Evolutionary conservation across 2,329 filamentous ascomycete species (phyloP), one percentile per base, ranked within the genome.

Genomic region (Pseudogymnoascus sp.): DNA sequence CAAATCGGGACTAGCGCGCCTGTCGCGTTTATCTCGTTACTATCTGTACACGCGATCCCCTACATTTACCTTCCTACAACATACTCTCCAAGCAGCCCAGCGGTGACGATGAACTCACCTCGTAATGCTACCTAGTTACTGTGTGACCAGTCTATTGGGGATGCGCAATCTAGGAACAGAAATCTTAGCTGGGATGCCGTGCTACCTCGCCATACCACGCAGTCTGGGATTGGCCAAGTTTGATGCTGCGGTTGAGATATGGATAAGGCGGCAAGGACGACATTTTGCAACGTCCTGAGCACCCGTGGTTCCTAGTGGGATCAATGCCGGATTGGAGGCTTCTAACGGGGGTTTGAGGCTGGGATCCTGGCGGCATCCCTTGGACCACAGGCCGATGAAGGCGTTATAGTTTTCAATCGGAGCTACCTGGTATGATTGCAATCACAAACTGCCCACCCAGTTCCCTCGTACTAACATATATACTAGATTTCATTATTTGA

Each of bases 351-450:
- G 59, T 67, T 65, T 61, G 61, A 60, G 63, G 58, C 38, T 43
- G 20, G 25, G 11, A 54, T 43, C 8, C 20, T 60, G 58, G 14
- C 34, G 3, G 2, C 18, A 32, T 41, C 22, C 16, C 58, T 43
- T 18, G 58, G 63, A 34, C 38, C 9, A 39, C 58, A 32, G 38
- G 34, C 20, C 38, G 58, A 61, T 47, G 59, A 58, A 35, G 30
- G 30, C 59, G 32, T 20, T 16, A 67, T 72, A 73, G 71, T 73
- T 73, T 73, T 73, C 71, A 73, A 73, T 72, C 71, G 68, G 70
- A 73, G 70, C 63, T 61, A 64, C 60, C 62, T 65, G 64, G 71
- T 71, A 67, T 58, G 66, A 65, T 61, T 20, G 54, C 6, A 50
- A 54, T 9, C 11, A 32, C n/a, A 32, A 18, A 7, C 47, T 61